phyloP scores from a whole-genome alignment of 257 asterid genomes.

The Lantana camara region DNA sequence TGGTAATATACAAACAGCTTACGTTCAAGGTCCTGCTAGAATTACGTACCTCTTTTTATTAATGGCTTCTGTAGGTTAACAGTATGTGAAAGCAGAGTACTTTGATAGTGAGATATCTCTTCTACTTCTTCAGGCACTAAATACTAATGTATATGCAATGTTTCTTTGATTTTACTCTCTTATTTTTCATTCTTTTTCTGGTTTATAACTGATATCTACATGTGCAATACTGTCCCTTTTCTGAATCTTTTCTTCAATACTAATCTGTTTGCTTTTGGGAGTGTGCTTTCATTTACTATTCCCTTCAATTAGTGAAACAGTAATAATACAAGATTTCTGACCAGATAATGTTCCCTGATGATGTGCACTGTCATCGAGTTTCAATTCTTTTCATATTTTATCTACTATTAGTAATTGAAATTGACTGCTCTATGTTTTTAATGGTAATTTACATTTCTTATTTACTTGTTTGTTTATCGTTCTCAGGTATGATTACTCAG shows the following conservation, averaged over 20 bases:
- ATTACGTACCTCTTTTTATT: not conserved
- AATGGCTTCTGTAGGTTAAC: not conserved
- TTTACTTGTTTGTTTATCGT: slow-evolving; percentile 23
- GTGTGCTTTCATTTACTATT: not conserved
- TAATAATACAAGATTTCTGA: not conserved
- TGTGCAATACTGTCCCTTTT: not conserved
- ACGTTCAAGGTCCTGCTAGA: not conserved
- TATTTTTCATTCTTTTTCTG: not conserved
- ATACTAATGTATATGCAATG: not conserved
- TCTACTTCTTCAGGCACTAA: not conserved
- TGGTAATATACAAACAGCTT: not conserved
- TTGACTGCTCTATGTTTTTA: slow-evolving; percentile 5
- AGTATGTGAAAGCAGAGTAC: not conserved
- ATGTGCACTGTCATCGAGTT: not conserved
- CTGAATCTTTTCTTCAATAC: not conserved
- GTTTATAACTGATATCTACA: not conserved
- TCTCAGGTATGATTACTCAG: slow-evolving; percentile 95
- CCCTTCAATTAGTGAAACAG: slow-evolving; percentile 7
- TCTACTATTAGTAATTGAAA: not conserved
- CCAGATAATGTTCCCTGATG: not conserved
- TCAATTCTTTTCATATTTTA: slow-evolving; percentile 6
- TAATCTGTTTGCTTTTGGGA: not conserved
- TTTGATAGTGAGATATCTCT: not conserved
- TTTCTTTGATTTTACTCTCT: not conserved
- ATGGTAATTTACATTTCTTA: slow-evolving; percentile 22